Evolutionary conservation across 2,329 filamentous ascomycete genomes (phyloP).

Genomic region (Tetracladium maxilliforme): DNA sequence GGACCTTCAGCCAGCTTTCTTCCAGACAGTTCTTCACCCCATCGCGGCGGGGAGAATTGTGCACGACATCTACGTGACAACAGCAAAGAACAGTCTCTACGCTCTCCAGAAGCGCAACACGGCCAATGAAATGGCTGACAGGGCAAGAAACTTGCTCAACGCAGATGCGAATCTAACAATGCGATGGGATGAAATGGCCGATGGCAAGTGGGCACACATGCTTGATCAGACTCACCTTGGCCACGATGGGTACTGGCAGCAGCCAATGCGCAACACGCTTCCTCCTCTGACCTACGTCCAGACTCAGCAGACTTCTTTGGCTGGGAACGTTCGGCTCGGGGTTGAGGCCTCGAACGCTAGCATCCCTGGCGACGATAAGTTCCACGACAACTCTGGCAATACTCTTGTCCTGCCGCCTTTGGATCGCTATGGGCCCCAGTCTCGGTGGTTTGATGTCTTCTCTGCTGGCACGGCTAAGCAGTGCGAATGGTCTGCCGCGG

Average conservation of each 20-base stretch:
- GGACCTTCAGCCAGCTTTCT: constrained; percentile 40
- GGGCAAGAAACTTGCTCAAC: constrained; percentile 37
- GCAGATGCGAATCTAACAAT: constrained; percentile 39
- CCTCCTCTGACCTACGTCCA: constrained; percentile 47
- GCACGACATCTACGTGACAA: constrained; percentile 34
- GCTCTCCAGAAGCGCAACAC: constrained; percentile 39
- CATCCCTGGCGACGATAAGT: constrained; percentile 51
- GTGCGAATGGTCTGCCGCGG: constrained; percentile 35
- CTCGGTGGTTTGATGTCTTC: constrained; percentile 50
- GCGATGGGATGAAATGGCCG: constrained; percentile 39
- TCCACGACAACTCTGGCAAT: constrained; percentile 38
- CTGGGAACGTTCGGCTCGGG: constrained; percentile 47
- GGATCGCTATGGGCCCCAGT: constrained; percentile 38
- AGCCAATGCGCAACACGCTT: constrained; percentile 56
- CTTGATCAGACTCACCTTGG: constrained; percentile 44
- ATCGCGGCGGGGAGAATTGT: constrained; percentile 40
- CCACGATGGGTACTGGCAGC: constrained; percentile 47
- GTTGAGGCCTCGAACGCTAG: constrained; percentile 53
- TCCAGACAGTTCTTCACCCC: constrained; percentile 46
- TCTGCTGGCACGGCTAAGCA: constrained; percentile 34
- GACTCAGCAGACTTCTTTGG: constrained; percentile 37
- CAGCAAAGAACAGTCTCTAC: constrained; percentile 36
- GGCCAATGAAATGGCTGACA: constrained; percentile 35
- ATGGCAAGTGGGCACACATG: constrained; percentile 49
- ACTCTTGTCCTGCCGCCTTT: constrained; percentile 38